phyloP scores from a whole-genome alignment of 176 grass and related monocot genomes.

The Phragmites australis region DNA sequence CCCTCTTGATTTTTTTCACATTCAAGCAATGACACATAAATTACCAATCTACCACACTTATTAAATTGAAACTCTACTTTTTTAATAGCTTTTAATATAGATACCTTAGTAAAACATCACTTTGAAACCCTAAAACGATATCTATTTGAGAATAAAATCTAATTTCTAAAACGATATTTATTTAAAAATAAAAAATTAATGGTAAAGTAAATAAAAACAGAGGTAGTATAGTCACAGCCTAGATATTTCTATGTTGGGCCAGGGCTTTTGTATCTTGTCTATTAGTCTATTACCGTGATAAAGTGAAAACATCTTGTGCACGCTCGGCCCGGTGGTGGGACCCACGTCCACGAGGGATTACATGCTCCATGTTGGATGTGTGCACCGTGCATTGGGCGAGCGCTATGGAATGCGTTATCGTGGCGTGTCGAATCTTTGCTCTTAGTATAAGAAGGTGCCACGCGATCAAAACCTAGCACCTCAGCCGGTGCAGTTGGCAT shows the following conservation, averaged over 20 bases:
- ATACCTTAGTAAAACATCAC: no score
- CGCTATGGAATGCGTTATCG: not conserved
- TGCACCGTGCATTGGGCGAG: not conserved
- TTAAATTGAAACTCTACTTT: no score
- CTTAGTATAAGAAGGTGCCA: not conserved
- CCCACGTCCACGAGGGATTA: not conserved
- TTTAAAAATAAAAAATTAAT: no score
- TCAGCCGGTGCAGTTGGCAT: slow-evolving; percentile 19
- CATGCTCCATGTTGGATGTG: not conserved
- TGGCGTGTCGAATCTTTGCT: not conserved
- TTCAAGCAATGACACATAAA: no score
- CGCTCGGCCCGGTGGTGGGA: not conserved
- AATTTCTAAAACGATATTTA: no score
- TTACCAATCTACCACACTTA: no score
- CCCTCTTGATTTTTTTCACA: no score
- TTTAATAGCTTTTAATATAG: no score
- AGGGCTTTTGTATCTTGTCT: not conserved
- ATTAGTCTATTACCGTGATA: no score
- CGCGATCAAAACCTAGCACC: not conserved
- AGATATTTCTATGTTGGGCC: slow-evolving; percentile 12
- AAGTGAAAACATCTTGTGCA: not conserved
- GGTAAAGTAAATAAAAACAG: no score
- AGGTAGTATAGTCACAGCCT: not conserved
- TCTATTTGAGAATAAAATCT: no score
- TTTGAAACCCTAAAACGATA: no score